Evolutionary conservation across 164 flowering plant species (phyloP).

Genomic region (Vitis amurensis): DNA sequence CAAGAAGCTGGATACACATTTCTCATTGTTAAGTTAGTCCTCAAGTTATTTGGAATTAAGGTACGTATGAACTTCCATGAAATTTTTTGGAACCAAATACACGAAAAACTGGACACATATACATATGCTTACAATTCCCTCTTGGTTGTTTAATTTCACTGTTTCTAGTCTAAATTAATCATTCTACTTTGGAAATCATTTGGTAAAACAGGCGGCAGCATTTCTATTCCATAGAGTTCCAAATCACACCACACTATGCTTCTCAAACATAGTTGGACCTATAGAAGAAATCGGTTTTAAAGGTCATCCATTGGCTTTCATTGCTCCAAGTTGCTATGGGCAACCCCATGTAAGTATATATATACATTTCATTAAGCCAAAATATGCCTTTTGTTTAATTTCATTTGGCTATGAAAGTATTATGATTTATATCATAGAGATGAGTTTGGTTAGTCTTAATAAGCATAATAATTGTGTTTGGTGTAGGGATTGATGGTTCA

Average conservation of each 20-base stretch:
- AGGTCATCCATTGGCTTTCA: slow-evolving; percentile 8
- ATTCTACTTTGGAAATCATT: too few species aligned
- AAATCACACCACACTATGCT: slow-evolving; percentile 8
- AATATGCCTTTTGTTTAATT: too few species aligned
- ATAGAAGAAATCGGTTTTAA: slow-evolving; percentile 12
- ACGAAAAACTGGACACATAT: too few species aligned
- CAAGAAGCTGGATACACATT: slow-evolving; percentile 10
- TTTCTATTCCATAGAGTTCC: background rate
- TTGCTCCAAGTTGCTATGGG: slow-evolving; percentile 15
- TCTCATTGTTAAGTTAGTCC: background rate
- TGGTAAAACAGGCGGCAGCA: too few species aligned
- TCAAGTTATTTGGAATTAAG: slow-evolving; percentile 13
- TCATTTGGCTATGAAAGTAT: background rate
- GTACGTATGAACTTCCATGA: slow-evolving; percentile 20
- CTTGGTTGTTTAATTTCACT: background rate
- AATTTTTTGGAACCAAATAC: too few species aligned
- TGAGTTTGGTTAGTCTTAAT: too few species aligned
- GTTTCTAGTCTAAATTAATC: too few species aligned
- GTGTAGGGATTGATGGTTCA: slow-evolving; percentile 31
- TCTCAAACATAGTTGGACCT: slow-evolving; percentile 17
- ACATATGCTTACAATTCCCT: too few species aligned
- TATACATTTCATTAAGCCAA: too few species aligned
- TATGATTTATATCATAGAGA: too few species aligned
- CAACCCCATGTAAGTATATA: slow-evolving; percentile 13
- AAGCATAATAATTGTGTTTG: too few species aligned